Evolutionary conservation across 1,284 basidiomycete species (phyloP).

Genomic region (Inonotus hispidus): DNA sequence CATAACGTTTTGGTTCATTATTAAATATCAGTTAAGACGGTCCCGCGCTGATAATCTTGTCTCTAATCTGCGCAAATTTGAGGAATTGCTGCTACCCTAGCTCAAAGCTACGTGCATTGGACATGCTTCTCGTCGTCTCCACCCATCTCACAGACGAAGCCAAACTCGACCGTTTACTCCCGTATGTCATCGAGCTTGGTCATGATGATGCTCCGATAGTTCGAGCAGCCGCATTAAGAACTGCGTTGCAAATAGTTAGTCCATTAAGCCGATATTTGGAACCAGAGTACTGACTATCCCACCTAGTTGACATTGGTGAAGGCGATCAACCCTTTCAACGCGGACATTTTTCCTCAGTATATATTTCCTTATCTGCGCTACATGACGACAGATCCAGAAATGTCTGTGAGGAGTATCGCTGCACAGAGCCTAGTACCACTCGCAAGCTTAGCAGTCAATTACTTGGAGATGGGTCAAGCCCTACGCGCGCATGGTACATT

Average conservation of each 20-base stretch:
- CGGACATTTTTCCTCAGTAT: slow-evolving; percentile 88
- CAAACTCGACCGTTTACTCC: slow-evolving; percentile 90
- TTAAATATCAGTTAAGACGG: slow-evolving; percentile 47
- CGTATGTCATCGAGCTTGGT: slow-evolving; percentile 85
- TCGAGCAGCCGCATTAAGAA: slow-evolving; percentile 73
- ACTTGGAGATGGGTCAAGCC: slow-evolving; percentile 90
- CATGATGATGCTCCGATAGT: slow-evolving; percentile 83
- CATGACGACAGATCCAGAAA: slow-evolving; percentile 77
- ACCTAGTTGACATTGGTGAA: slow-evolving; percentile 76
- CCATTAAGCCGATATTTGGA: slow-evolving; percentile 2
- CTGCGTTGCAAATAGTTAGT: slow-evolving; percentile 80
- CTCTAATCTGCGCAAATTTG: slow-evolving; percentile 85
- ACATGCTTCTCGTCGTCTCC: slow-evolving; percentile 82
- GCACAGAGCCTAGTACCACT: slow-evolving; percentile 84
- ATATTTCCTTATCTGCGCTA: slow-evolving; percentile 87
- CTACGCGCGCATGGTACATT: slow-evolving; percentile 77
- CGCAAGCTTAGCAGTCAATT: slow-evolving; percentile 78
- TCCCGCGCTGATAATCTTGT: slow-evolving; percentile 74
- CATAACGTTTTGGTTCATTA: neutral
- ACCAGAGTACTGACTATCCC: slow-evolving; percentile 10
- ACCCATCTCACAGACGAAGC: slow-evolving; percentile 90
- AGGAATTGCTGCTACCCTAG: slow-evolving; percentile 86
- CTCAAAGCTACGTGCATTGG: slow-evolving; percentile 81
- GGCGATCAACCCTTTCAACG: slow-evolving; percentile 88
- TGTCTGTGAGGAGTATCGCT: slow-evolving; percentile 86